Evolutionary conservation across 2,329 filamentous ascomycete genomes (phyloP), one percentile per base, ranked within the genome.

Genomic region (Acarospora socialis): DNA sequence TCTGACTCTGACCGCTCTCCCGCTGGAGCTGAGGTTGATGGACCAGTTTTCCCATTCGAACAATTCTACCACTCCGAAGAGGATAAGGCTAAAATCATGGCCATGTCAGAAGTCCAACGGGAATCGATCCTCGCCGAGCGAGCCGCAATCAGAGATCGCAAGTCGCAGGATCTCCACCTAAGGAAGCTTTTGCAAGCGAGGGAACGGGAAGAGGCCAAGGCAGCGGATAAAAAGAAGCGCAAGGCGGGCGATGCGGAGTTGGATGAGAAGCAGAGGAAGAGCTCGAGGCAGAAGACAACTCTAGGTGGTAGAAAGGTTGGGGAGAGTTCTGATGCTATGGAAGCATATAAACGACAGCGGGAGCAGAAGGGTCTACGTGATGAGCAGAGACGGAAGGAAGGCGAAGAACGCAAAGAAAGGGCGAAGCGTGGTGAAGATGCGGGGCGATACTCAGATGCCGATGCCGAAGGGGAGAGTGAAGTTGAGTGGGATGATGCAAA

Each of bases 91-190:
- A 66, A 79, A 31, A 90, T 98, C 40, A 76, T 90, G 68, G 70
- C 66, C 35, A 74, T 94, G 69, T 77, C 84, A 18, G 86, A 95
- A 59, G 77, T 95, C 31, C 77, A 92, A 50, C 79, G 87, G 40
- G 90, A 98, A 55, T 74, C 83, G 51, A 77, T 93, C 26, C 70
- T 98, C 5, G 87, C 84, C 13, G 81, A 92, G 44, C 82, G 90
- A 43, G 77, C 79, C 21, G 74, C 82, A 46, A 76, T 90, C 52
- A 77, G 86, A 36, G 81, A 90, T 48, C 75, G 76, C 32, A 77
- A 81, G 45, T 72, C 79, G 37, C 87, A 93, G 57, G 83, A 90
- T 48, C 68, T 76, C 28, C 73, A 86, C 40, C 69, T 94, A 30
- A 81, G 80, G 38, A 77, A 80, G 46, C 73, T 92, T 38, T 68